These are phyloP conservation scores for Cladophialophora immunda DNA, from an alignment of 2,329 filamentous ascomycete genomes.

Conservation along the genomic window DNA sequence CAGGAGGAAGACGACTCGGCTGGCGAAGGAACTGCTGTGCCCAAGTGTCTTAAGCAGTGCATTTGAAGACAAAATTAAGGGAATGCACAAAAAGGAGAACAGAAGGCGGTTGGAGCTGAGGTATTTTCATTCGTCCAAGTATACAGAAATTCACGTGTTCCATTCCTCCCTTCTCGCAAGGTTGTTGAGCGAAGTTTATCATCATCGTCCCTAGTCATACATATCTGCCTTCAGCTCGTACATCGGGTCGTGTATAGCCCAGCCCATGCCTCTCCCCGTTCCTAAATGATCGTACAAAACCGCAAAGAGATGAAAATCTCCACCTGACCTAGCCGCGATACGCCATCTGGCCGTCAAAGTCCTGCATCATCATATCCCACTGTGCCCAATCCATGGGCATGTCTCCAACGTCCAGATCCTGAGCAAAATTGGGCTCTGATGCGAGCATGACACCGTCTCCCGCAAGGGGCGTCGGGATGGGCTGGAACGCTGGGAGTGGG, in stretches of 20 bases:
- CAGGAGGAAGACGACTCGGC: too few relatives aligned
- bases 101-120: background rate
- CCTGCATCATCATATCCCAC: constrained; percentile 40
- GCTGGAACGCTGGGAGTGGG: constrained; percentile 23
- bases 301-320: background rate
- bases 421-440: constrained; percentile 29
- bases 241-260: background rate
- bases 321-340: background rate
- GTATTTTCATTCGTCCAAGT: background rate
- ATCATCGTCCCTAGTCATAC: background rate
- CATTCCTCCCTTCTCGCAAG: background rate
- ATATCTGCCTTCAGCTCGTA: background rate
- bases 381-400: constrained; percentile 41
- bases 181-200: background rate
- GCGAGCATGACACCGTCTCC: constrained; percentile 27
- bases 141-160: background rate
- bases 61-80: too few relatives aligned
- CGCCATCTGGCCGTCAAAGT: constrained; percentile 18
- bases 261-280: background rate
- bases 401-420: constrained; percentile 33
- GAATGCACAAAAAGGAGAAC: background rate
- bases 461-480: constrained; percentile 5
- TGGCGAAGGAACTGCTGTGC: too few relatives aligned
- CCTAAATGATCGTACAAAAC: background rate
- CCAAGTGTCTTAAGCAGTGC: too few relatives aligned